phyloP scores from a whole-genome alignment of 2,329 filamentous ascomycete species.

The Hortaea werneckii region DNA sequence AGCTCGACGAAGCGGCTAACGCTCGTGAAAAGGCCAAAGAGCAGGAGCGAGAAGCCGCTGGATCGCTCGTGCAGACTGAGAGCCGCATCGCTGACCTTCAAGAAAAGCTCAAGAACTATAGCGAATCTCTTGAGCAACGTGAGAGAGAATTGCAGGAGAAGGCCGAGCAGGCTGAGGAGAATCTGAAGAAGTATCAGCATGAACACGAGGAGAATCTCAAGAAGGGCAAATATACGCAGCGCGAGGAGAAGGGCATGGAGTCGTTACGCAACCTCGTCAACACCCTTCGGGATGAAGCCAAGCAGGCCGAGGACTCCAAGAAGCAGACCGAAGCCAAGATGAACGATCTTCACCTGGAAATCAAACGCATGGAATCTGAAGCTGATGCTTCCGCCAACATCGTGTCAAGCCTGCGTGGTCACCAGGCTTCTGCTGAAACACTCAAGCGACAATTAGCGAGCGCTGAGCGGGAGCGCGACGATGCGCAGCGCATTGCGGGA shows the following conservation, averaged over 20 bases:
- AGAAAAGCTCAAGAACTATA: slow-evolving; percentile 24
- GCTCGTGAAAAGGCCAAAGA: slow-evolving; percentile 29
- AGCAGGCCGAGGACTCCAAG: slow-evolving; percentile 42
- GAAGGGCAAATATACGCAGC: slow-evolving; percentile 39
- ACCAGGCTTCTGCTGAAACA: slow-evolving; percentile 8
- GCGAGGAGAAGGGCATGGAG: slow-evolving; percentile 41
- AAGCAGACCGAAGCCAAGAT: slow-evolving; percentile 36
- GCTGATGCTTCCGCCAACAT: slow-evolving; percentile 9
- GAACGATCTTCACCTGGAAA: slow-evolving; percentile 23
- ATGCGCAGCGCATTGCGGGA: slow-evolving; percentile 13
- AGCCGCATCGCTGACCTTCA: slow-evolving; percentile 49
- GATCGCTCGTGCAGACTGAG: slow-evolving; percentile 15
- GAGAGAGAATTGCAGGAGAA: slow-evolving; percentile 36
- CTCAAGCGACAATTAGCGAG: slow-evolving; percentile 24
- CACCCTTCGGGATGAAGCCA: slow-evolving; percentile 44
- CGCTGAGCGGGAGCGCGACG: slow-evolving; percentile 19
- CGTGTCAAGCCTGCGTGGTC: slow-evolving; percentile 10
- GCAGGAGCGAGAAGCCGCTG: slow-evolving; percentile 32
- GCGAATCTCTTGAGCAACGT: slow-evolving; percentile 14
- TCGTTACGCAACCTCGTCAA: slow-evolving; percentile 47
- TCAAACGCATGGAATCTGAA: slow-evolving; percentile 22
- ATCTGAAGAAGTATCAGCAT: slow-evolving; percentile 29
- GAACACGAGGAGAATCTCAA: slow-evolving; percentile 37
- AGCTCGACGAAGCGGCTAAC: slow-evolving; percentile 33
- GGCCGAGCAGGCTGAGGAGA: slow-evolving; percentile 21